These are phyloP conservation scores for Apostasia shenzhenica DNA, from an alignment of 106 monocot genomes.

Conservation along the genomic window DNA sequence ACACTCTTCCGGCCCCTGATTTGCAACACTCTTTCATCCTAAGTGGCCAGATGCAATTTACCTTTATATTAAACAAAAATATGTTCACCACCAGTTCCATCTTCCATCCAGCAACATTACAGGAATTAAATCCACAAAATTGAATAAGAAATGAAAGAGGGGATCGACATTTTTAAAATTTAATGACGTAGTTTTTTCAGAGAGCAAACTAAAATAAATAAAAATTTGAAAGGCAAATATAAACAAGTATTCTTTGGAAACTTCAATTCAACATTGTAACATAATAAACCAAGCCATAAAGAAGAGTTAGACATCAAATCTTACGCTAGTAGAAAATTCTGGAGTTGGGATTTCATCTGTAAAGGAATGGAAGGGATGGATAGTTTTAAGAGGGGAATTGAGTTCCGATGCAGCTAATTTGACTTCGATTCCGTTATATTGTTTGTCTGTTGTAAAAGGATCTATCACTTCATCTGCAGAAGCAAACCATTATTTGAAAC, in stretches of 20 bases:
- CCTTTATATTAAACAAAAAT: too few species aligned
- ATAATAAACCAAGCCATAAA: not conserved
- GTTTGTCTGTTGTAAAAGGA: constrained; percentile 15
- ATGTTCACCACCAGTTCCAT: too few species aligned
- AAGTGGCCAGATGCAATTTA: too few species aligned
- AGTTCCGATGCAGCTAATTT: constrained; percentile 24
- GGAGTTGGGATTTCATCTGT: constrained; percentile 72
- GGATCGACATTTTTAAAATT: too few species aligned
- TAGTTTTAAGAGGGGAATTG: constrained; percentile 55
- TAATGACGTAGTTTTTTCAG: too few species aligned
- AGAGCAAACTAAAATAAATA: not conserved
- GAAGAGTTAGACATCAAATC: constrained; percentile 11
- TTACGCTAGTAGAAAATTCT: constrained; percentile 87
- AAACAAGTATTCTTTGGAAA: not conserved
- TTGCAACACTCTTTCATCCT: too few species aligned
- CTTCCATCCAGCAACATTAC: too few species aligned
- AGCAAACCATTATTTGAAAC: not conserved
- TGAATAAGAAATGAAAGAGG: too few species aligned
- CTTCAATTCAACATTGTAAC: not conserved
- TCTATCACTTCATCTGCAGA: constrained; percentile 12
- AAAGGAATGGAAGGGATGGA: constrained; percentile 51
- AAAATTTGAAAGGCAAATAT: not conserved
- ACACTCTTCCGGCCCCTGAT: too few species aligned
- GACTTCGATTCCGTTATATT: constrained; percentile 7
- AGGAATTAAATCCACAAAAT: too few species aligned